Evolutionary conservation across 257 asterid species (phyloP).

Genomic region (Pogostemon cablin): DNA sequence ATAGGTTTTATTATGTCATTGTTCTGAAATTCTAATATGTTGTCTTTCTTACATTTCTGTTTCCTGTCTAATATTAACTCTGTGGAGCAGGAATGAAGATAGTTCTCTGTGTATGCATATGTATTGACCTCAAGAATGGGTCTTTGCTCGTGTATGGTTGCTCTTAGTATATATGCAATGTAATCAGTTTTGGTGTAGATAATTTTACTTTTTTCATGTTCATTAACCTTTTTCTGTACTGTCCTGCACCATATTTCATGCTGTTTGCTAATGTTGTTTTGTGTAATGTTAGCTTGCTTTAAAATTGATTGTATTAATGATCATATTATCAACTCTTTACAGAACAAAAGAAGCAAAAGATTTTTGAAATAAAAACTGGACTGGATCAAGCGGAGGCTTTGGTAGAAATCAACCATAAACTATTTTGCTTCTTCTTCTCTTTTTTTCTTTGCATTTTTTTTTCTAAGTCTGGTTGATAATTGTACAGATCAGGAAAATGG

Average conservation of each 20-base stretch:
- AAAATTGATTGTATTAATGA: constrained; percentile 14
- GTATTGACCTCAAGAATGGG: constrained; percentile 8
- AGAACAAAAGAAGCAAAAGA: constrained; percentile 81
- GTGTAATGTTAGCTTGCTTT: background rate
- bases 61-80: background rate
- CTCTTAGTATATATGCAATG: background rate
- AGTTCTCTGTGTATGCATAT: background rate
- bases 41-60: background rate
- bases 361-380: constrained; percentile 63
- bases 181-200: constrained; percentile 6
- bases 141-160: background rate
- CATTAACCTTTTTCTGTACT: background rate
- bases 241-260: background rate
- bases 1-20: background rate
- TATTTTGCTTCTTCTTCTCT: background rate
- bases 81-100: background rate
- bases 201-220: constrained; percentile 7
- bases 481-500: constrained; percentile 78
- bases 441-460: constrained; percentile 16
- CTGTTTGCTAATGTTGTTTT: background rate
- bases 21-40: background rate
- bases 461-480: constrained; percentile 33
- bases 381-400: constrained; percentile 78
- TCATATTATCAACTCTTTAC: constrained; percentile 34
- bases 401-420: constrained; percentile 43